phyloP scores from a whole-genome alignment of 495 filamentous ascomycete species.

The Annulohypoxylon stygium region DNA sequence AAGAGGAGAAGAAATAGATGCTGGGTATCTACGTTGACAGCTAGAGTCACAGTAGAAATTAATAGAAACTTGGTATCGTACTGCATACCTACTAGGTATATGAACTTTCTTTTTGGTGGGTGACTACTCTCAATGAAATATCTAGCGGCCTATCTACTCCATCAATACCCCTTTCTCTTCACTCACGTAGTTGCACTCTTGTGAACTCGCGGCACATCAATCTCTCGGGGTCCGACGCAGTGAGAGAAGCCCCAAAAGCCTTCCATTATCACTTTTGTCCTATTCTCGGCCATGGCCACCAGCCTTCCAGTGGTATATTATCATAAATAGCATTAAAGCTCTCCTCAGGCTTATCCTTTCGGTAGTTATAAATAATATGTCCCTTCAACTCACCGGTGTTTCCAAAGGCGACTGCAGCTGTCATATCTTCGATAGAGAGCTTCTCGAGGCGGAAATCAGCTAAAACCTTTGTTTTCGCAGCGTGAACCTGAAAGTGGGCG shows the following conservation, averaged over 20 bases:
- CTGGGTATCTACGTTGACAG: neutral
- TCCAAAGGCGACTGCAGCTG: neutral
- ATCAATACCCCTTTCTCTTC: no score
- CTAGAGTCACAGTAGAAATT: neutral
- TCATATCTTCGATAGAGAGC: neutral
- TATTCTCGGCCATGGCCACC: conserved; percentile 17
- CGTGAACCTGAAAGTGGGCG: conserved; percentile 9
- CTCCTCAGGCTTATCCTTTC: neutral
- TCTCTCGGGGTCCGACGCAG: neutral
- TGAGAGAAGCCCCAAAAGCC: neutral
- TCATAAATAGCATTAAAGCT: conserved; percentile 4
- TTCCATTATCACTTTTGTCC: neutral
- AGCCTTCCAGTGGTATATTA: conserved; percentile 14
- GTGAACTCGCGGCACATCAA: neutral
- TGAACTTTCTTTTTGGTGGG: neutral
- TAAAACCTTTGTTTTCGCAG: neutral
- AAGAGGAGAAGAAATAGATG: neutral
- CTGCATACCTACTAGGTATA: neutral
- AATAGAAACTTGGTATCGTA: neutral
- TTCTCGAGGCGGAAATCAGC: conserved; percentile 7
- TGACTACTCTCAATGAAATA: neutral
- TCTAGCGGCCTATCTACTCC: neutral
- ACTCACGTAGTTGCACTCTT: no score
- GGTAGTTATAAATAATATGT: neutral
- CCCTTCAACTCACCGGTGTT: neutral